Evolutionary conservation across 495 filamentous ascomycete species (phyloP).

Genomic region (Penicillium psychrofluorescens): DNA sequence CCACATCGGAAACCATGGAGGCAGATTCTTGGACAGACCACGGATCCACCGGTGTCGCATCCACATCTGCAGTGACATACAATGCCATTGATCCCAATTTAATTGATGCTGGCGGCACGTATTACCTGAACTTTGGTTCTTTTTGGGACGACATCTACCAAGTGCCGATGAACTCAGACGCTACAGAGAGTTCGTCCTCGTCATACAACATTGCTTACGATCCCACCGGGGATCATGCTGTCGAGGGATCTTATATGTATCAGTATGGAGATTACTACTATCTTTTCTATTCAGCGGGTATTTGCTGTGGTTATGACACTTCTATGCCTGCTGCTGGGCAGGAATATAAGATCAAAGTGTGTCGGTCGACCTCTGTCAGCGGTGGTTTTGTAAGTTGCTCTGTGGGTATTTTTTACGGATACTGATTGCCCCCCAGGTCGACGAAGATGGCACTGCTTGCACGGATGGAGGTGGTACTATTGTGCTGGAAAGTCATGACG

Average conservation of each 20-base stretch:
- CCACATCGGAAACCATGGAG: conserved; percentile 56
- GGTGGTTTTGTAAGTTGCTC: conserved; percentile 43
- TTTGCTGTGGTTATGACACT: conserved; percentile 56
- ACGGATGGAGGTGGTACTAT: conserved; percentile 55
- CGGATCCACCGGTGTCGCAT: conserved; percentile 45
- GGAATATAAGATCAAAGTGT: conserved; percentile 68
- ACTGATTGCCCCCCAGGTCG: conserved; percentile 24
- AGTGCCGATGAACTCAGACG: conserved; percentile 45
- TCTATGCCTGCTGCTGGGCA: conserved; percentile 45
- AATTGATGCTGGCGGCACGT: conserved; percentile 37
- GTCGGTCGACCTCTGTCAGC: conserved; percentile 49
- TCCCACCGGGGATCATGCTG: conserved; percentile 40
- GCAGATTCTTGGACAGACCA: conserved; percentile 49
- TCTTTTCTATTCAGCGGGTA: conserved; percentile 60
- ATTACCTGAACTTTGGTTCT: conserved; percentile 59
- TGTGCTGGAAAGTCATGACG: conserved; percentile 54
- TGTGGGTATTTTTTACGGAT: neutral
- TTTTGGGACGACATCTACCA: conserved; percentile 69
- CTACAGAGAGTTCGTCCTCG: conserved; percentile 28
- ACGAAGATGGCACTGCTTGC: conserved; percentile 51
- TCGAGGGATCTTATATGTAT: conserved; percentile 56
- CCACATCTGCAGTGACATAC: conserved; percentile 42
- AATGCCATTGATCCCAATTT: conserved; percentile 71
- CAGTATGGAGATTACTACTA: conserved; percentile 56
- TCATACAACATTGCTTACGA: conserved; percentile 50